phyloP scores from a whole-genome alignment of 202 grass and related monocot genomes.

The Sporobolus alterniflorus region DNA sequence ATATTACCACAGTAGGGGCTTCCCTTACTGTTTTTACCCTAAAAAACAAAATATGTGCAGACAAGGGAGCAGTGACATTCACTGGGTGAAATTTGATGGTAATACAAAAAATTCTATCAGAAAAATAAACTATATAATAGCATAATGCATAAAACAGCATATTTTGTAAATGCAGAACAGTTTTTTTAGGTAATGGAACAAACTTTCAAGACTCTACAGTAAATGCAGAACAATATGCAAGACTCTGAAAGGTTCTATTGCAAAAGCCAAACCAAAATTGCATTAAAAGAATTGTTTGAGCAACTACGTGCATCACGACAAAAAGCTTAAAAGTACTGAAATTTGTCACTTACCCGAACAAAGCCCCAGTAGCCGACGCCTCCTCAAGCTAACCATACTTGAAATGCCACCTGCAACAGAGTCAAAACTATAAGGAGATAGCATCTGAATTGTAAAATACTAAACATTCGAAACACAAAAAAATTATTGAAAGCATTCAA shows the following conservation, averaged over 20 bases:
- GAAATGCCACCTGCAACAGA: conserved; percentile 49
- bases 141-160: neutral
- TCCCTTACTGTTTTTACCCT: too few relatives aligned
- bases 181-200: too few relatives aligned
- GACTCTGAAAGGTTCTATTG: conserved; percentile 17
- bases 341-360: conserved; percentile 65
- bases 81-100: neutral
- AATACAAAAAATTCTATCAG: neutral
- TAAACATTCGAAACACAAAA: too few relatives aligned
- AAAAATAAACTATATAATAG: conserved; percentile 5
- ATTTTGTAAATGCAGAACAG: conserved; percentile 4
- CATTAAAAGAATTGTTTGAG: neutral
- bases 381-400: conserved; percentile 98
- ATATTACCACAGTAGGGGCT: too few relatives aligned
- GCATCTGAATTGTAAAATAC: conserved; percentile 26
- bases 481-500: conserved; percentile 4
- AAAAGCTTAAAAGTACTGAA: conserved; percentile 25
- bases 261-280: neutral
- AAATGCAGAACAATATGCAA: too few relatives aligned
- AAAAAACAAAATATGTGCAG: neutral
- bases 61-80: too few relatives aligned
- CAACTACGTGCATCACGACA: conserved; percentile 1
- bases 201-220: too few relatives aligned
- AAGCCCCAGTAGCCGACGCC: conserved; percentile 76
- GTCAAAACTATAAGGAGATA: conserved; percentile 30